Percentiles rank a stretch among this genome's conserved stretches.
Conservation (phyloP, 192 early-diverging fungal species). For the Podila clonocystis region DNA sequence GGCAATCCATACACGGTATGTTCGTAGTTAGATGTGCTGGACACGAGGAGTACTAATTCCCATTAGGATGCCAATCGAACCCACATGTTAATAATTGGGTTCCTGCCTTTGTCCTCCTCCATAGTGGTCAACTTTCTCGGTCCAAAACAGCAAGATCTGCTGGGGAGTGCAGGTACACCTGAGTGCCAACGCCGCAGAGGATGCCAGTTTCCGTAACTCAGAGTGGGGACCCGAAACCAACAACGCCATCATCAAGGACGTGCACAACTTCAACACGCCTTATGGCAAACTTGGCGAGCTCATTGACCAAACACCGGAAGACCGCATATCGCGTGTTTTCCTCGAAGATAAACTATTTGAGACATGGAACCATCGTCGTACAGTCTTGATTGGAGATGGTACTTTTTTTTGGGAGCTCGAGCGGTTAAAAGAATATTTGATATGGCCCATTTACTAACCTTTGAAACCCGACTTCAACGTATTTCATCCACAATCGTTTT, state of each 20-base stretch:
- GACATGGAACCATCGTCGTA: slow-evolving; percentile 21
- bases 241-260: slow-evolving; percentile 7
- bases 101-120: no score
- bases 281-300: slow-evolving; percentile 9
- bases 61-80: no score
- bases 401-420: no score
- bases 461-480: background rate
- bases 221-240: slow-evolving; percentile 22
- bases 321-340: slow-evolving; percentile 7
- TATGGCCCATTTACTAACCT: background rate
- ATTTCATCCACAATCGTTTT: background rate
- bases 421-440: no score
- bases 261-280: background rate
- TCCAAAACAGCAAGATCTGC: slow-evolving; percentile 10
- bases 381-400: slow-evolving; percentile 32
- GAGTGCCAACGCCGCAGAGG: background rate
- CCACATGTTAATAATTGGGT: no score
- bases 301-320: slow-evolving; percentile 8
- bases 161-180: slow-evolving; percentile 11
- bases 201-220: background rate
- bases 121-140: slow-evolving; percentile 13
- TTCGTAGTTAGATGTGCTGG: no score
- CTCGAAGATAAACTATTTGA: slow-evolving; percentile 19
- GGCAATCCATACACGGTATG: slow-evolving; percentile 8
- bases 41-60: no score